phyloP scores from a whole-genome alignment of 2,329 filamentous ascomycete species.

The Fusarium equiseti region DNA sequence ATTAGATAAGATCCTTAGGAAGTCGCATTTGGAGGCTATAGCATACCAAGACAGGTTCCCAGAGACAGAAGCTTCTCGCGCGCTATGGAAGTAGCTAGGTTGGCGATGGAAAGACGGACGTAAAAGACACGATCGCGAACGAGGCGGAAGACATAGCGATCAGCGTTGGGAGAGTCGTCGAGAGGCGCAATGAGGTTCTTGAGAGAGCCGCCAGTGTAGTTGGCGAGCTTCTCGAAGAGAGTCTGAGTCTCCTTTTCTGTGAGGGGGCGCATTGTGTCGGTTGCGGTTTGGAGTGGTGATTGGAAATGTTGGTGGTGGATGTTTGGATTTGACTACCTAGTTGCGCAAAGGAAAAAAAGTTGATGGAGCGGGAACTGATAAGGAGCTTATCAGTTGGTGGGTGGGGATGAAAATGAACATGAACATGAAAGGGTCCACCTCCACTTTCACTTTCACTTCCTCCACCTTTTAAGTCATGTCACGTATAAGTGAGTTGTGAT shows the following conservation, averaged over 20 bases:
- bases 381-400: slow-evolving; percentile 38
- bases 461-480: background rate
- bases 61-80: slow-evolving; percentile 85
- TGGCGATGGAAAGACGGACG: slow-evolving; percentile 87
- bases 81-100: slow-evolving; percentile 87
- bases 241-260: slow-evolving; percentile 84
- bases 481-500: background rate
- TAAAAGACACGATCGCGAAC: slow-evolving; percentile 91
- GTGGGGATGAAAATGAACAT: background rate
- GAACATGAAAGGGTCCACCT: slow-evolving; percentile 3
- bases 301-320: slow-evolving; percentile 19
- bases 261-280: slow-evolving; percentile 77
- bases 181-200: slow-evolving; percentile 85
- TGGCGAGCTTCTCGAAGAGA: slow-evolving; percentile 91
- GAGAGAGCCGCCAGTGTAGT: slow-evolving; percentile 89
- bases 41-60: slow-evolving; percentile 82
- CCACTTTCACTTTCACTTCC: background rate
- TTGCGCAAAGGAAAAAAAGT: slow-evolving; percentile 40
- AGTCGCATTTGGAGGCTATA: background rate
- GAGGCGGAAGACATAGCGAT: slow-evolving; percentile 88
- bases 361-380: slow-evolving; percentile 35
- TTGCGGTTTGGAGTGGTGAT: background rate
- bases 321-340: slow-evolving; percentile 16
- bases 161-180: slow-evolving; percentile 73
- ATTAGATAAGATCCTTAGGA: slow-evolving; percentile 20